Conservation (phyloP, 2,329 filamentous ascomycete genomes). For the Taxawa tesnikishii region DNA sequence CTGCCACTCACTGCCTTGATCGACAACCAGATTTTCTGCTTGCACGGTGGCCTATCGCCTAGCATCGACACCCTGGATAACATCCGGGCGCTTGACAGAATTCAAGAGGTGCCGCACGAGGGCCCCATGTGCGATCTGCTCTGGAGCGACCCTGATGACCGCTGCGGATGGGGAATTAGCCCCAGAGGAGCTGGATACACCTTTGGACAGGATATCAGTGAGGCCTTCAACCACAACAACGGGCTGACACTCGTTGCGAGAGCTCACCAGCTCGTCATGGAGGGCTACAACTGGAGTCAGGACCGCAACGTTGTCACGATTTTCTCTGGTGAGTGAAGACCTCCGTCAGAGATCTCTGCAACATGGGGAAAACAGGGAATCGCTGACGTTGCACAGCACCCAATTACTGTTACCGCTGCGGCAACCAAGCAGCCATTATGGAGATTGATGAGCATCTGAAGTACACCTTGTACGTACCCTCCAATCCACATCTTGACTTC, state of each 20-base stretch:
- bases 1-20: slow-evolving; percentile 62
- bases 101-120: slow-evolving; percentile 66
- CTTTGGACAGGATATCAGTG: slow-evolving; percentile 71
- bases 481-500: background rate
- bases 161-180: slow-evolving; percentile 55
- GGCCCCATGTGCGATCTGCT: slow-evolving; percentile 67
- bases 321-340: slow-evolving; percentile 65
- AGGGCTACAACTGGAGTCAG: slow-evolving; percentile 99
- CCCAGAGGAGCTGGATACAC: slow-evolving; percentile 44
- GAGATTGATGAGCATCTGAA: slow-evolving; percentile 99
- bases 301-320: slow-evolving; percentile 97
- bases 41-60: slow-evolving; percentile 59
- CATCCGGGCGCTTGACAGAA: slow-evolving; percentile 60
- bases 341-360: background rate
- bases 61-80: slow-evolving; percentile 66
- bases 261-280: slow-evolving; percentile 98
- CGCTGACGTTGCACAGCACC: slow-evolving; percentile 30
- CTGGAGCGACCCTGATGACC: slow-evolving; percentile 62
- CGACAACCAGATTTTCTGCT: slow-evolving; percentile 61
- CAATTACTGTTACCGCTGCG: slow-evolving; percentile 93
- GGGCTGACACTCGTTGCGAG: slow-evolving; percentile 88
- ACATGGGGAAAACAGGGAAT: background rate
- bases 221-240: slow-evolving; percentile 99
- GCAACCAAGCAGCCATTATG: slow-evolving; percentile 99
- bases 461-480: slow-evolving; percentile 86